Percentiles rank a stretch among this genome's conserved stretches.
These are phyloP conservation scores for Phanerodontia chrysosporium DNA, from an alignment of 768 basidiomycete genomes.

Conservation along the genomic window DNA sequence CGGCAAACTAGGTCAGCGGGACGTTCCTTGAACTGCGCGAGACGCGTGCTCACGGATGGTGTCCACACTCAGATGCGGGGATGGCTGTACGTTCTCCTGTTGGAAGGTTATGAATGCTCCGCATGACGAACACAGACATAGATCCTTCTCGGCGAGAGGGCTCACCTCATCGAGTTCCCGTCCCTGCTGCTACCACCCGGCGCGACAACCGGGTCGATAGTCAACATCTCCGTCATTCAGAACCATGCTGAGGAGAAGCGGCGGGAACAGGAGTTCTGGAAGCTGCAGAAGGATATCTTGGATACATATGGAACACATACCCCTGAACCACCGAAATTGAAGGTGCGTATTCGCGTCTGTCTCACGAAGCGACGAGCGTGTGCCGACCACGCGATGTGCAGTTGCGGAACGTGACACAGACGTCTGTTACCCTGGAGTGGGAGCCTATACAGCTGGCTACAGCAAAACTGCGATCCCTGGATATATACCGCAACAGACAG, in stretches of 20 bases:
- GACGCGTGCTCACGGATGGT: not conserved
- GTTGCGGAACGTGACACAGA: conserved; percentile 94
- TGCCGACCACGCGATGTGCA: conserved; percentile 23
- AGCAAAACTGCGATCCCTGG: conserved; percentile 80
- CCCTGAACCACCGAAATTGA: conserved; percentile 71
- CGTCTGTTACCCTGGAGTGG: conserved; percentile 96
- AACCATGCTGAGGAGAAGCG: conserved; percentile 81
- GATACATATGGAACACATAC: conserved; percentile 62
- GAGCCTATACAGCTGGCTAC: conserved; percentile 79
- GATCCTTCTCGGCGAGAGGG: conserved; percentile 91
- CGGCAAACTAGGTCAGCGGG: conserved; percentile 76
- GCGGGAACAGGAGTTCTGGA: conserved; percentile 79
- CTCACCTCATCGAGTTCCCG: conserved; percentile 97
- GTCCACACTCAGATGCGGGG: conserved; percentile 63
- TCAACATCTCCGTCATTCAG: conserved; percentile 92
- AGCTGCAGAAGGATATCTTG: conserved; percentile 77
- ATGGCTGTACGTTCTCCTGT: conserved; percentile 66
- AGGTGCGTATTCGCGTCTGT: conserved; percentile 41
- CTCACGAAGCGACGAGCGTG: not conserved
- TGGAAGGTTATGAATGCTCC: conserved; percentile 15
- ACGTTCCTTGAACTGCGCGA: conserved; percentile 23
- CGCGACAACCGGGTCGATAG: conserved; percentile 89
- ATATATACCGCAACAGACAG: conserved; percentile 90
- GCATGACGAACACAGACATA: conserved; percentile 26
- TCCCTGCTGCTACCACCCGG: conserved; percentile 92